Evolutionary conservation across 305 asterid species (phyloP), one percentile per base, ranked within the genome.

Genomic region (Solanum hybrid): DNA sequence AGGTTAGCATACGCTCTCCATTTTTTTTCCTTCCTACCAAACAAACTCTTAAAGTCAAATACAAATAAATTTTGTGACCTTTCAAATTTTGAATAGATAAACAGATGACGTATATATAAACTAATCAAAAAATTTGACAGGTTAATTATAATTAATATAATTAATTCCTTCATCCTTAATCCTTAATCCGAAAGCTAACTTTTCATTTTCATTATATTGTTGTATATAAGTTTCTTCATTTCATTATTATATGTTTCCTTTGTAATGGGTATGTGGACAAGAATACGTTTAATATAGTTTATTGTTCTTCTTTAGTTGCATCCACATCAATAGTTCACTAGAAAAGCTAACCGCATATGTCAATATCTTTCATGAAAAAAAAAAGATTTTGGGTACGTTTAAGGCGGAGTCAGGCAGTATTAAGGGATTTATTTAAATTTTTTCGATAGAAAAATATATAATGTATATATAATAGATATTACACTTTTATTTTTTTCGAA

Each of bases 301-400:
- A 66, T 51, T 42, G 31, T 45, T 27, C 37, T 19, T 84, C 7
- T 37, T 24, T 38, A 80, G 86, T 24, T 24, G 86, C 35, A 66
- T 60, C 76, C 87, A 84, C 31, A 84, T 51, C 87, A 84, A 76
- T 32, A 51, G 42, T 84, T 51, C 87, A 76, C 82, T 19, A 77
- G 42, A 76, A 76, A 60, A 60, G 37, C 37, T 73, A 73, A 14
- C 11, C 3, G 32, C 85, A 78, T 78, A n/a, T 37, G 85, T 78
- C 85, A 36, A 78, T 15, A 36, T 37, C 85, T 36, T 78, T 78
- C 22, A 37, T 10, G 22, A 40, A 4, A 78, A 77, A 78, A 69
- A 14, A 10, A n/a, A 14, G 69, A 17, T 56, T 17, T 56, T 17
- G 26, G 10, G 26, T 19, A 56, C 4, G 69, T 56, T 56, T 19